These are phyloP conservation scores for Boletus tomentosulus DNA, from an alignment of 768 basidiomycete species.

Conservation along the genomic window DNA sequence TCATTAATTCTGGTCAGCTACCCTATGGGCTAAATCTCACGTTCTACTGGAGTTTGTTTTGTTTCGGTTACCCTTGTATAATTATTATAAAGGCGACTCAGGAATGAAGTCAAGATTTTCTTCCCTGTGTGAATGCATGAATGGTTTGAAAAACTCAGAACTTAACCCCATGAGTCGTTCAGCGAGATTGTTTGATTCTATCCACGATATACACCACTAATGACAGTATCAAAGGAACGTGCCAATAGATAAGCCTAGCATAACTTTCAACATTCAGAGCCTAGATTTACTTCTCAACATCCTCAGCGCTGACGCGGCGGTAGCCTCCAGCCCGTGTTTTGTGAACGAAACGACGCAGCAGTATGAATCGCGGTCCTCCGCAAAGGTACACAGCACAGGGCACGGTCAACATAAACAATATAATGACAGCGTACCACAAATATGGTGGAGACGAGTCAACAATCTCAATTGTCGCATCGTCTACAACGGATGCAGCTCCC, in stretches of 20 bases:
- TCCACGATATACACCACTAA: not conserved
- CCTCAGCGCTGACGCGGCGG: conserved; percentile 43
- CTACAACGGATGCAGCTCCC: not conserved
- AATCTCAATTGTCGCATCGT: conserved; percentile 1
- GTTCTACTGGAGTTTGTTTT: too few species aligned
- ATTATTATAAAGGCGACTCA: too few species aligned
- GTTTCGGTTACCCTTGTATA: too few species aligned
- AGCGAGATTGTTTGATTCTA: too few species aligned
- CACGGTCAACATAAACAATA: conserved; percentile 41
- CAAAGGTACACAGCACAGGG: conserved; percentile 43
- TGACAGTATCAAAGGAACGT: not conserved
- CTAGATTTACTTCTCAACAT: conserved; percentile 42
- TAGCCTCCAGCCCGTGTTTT: conserved; percentile 36
- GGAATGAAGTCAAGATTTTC: too few species aligned
- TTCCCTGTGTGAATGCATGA: too few species aligned
- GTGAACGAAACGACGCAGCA: conserved; percentile 40
- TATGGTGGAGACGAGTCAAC: conserved; percentile 5
- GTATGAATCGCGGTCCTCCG: conserved; percentile 35
- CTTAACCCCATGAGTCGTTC: too few species aligned
- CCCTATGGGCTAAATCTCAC: not conserved
- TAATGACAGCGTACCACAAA: conserved; percentile 19
- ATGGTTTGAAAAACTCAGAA: too few species aligned
- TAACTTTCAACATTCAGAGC: not conserved
- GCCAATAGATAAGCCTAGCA: not conserved
- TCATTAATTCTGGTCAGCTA: not conserved